These are phyloP conservation scores for Hypholoma sublateritium DNA, from an alignment of 768 basidiomycete species.

Conservation along the genomic window DNA sequence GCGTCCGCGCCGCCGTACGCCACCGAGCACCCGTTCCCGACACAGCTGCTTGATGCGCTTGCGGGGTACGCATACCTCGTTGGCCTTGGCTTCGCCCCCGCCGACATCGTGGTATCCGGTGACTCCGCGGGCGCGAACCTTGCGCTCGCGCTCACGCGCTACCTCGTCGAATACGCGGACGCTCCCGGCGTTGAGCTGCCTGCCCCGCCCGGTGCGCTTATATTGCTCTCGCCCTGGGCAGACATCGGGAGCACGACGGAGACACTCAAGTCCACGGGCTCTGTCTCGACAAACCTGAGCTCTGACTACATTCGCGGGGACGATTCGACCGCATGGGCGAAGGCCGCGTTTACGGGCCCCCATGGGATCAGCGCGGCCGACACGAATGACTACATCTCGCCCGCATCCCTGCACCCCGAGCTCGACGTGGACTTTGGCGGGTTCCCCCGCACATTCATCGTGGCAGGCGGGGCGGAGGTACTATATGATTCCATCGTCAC, in stretches of 20 bases:
- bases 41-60: conserved; percentile 72
- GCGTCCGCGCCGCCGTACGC: conserved; percentile 43
- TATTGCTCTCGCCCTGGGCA: conserved; percentile 58
- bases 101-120: conserved; percentile 64
- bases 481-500: conserved; percentile 52
- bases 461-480: conserved; percentile 56
- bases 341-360: conserved; percentile 44
- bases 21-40: conserved; percentile 63
- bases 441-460: conserved; percentile 63
- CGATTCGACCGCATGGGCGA: conserved; percentile 28
- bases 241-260: conserved; percentile 43
- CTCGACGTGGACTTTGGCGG: conserved; percentile 44
- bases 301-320: conserved; percentile 38
- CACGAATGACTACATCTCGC: conserved; percentile 57
- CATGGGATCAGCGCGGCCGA: conserved; percentile 46
- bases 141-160: conserved; percentile 59
- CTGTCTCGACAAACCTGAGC: conserved; percentile 28
- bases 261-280: conserved; percentile 29
- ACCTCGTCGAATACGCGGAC: conserved; percentile 51
- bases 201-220: conserved; percentile 43
- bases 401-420: conserved; percentile 44
- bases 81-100: conserved; percentile 52
- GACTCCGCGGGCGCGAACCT: conserved; percentile 83
- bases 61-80: conserved; percentile 75
- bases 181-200: conserved; percentile 34